Base-by-base conservation (phyloP, 805 yeast genomes). In the Cyberlindnera euphorbiiphila region DNA sequence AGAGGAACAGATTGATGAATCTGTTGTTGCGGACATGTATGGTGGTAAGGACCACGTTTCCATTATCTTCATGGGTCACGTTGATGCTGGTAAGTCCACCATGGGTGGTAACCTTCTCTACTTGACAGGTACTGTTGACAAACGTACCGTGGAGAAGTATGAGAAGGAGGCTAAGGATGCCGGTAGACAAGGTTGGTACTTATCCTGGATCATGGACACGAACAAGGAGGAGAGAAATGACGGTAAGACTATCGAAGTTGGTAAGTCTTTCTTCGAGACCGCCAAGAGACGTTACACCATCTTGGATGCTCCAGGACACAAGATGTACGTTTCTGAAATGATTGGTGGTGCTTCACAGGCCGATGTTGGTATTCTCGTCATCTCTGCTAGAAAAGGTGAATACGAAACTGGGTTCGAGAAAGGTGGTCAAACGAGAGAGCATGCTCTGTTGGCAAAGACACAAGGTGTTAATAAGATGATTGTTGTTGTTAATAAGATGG, bases 341-440 rank as follows among this genome's bases (percentile, higher is more conserved):
- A 93, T 93, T 72, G 98, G 98, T 56, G 98, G 98, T 65, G 99
- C 99, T 14, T 89, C 98, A 31, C 99, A 93, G 71, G 98, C 99
- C 24, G 99, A 93, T 69, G 93, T 91, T 41, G 99, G 99, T 68
- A 78, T 93, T 50, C 75, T 93, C 57, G 99, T 93, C 34, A 93
- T 93, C 53, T 85, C 96, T 47, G 98, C 98, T 32, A 85, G 99
- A 74, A 88, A 89, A 67, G 99, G 99, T 69, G 99, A 93, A 65
- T 93, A 93, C 66, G 99, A 93, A 71, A 93, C 98, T 38, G 98
- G 98, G 45, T 91, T 91, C 59, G 98, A 91, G 71, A 86, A 88
- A 64, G 98, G 98, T 57, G 98, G 98, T 52, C 98, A 91, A 71
- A 89, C 98, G 25, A 82, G 97, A 70, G 98, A 89, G 74, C 98